phyloP scores from a whole-genome alignment of 2,329 filamentous ascomycete species.

The Stachybotrys elegans region DNA sequence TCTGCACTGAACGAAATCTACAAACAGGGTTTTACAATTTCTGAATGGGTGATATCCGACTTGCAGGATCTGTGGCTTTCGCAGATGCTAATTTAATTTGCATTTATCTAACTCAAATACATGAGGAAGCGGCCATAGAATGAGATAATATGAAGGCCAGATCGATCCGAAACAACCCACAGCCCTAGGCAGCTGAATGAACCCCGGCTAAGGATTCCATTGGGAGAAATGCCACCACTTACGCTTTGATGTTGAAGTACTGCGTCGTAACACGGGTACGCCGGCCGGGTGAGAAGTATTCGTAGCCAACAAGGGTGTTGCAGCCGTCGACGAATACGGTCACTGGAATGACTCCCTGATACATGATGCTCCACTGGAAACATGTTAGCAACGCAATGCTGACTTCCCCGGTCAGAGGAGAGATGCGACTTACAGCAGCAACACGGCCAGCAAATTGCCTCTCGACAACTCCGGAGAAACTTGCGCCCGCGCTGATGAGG shows the following conservation, averaged over 20 bases:
- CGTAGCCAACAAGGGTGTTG: constrained; percentile 28
- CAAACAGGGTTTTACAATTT: constrained; percentile 16
- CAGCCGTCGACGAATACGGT: constrained; percentile 29
- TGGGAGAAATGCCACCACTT: too few relatives aligned
- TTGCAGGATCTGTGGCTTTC: constrained; percentile 14
- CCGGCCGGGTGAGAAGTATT: constrained; percentile 23
- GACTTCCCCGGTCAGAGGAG: fast-evolving
- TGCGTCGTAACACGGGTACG: constrained; percentile 23
- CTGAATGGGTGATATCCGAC: constrained; percentile 14
- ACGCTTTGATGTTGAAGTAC: constrained; percentile 22
- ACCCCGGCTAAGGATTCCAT: too few relatives aligned
- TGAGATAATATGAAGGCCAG: neutral
- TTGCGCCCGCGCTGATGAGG: constrained; percentile 17
- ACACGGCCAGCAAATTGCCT: constrained; percentile 15
- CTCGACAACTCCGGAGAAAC: constrained; percentile 17
- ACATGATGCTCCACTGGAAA: constrained; percentile 33
- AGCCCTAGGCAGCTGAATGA: too few relatives aligned
- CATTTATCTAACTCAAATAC: too few relatives aligned
- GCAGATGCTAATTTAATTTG: too few relatives aligned
- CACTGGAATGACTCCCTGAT: constrained; percentile 26
- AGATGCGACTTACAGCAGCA: constrained; percentile 16
- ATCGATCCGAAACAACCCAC: neutral
- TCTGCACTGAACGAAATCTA: constrained; percentile 9
- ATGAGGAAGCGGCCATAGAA: too few relatives aligned
- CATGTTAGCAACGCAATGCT: neutral